Percentiles rank a stretch among this genome's conserved stretches.
phyloP scores from a whole-genome alignment of 805 yeast genomes.

The Alloascoidea africana region DNA sequence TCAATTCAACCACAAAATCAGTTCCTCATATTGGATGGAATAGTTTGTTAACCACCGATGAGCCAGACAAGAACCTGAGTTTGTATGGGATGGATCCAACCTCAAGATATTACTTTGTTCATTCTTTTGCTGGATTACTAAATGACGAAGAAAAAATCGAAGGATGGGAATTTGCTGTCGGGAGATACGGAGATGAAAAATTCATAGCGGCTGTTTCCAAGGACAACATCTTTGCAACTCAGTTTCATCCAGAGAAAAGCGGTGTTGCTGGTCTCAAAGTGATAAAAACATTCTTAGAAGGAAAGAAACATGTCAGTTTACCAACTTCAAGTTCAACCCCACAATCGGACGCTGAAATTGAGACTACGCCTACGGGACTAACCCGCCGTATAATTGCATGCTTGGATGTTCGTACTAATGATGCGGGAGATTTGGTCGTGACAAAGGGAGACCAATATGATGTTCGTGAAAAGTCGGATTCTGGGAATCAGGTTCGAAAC shows the following conservation, averaged over 20 bases:
- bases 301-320: slow-evolving; percentile 18
- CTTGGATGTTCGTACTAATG: slow-evolving; percentile 91
- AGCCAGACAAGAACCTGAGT: slow-evolving; percentile 10
- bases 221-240: slow-evolving; percentile 84
- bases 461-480: slow-evolving; percentile 62
- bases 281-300: slow-evolving; percentile 54
- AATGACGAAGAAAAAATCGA: slow-evolving; percentile 17
- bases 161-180: slow-evolving; percentile 62
- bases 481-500: slow-evolving; percentile 61
- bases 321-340: slow-evolving; percentile 1
- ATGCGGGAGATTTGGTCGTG: slow-evolving; percentile 88
- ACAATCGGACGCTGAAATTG: slow-evolving; percentile 8
- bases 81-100: slow-evolving; percentile 52
- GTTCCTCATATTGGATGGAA: slow-evolving; percentile 99
- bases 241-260: slow-evolving; percentile 98
- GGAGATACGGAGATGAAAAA: slow-evolving; percentile 61
- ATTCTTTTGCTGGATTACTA: slow-evolving; percentile 77
- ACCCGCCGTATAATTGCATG: slow-evolving; percentile 92
- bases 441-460: slow-evolving; percentile 98
- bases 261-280: slow-evolving; percentile 80
- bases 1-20: slow-evolving; percentile 49
- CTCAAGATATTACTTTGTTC: slow-evolving; percentile 84
- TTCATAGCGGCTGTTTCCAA: slow-evolving; percentile 73
- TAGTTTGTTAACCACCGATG: slow-evolving; percentile 20
- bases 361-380: slow-evolving; percentile 34